Base-by-base conservation (phyloP, 768 basidiomycete genomes). In the Hydnum rufescens region DNA sequence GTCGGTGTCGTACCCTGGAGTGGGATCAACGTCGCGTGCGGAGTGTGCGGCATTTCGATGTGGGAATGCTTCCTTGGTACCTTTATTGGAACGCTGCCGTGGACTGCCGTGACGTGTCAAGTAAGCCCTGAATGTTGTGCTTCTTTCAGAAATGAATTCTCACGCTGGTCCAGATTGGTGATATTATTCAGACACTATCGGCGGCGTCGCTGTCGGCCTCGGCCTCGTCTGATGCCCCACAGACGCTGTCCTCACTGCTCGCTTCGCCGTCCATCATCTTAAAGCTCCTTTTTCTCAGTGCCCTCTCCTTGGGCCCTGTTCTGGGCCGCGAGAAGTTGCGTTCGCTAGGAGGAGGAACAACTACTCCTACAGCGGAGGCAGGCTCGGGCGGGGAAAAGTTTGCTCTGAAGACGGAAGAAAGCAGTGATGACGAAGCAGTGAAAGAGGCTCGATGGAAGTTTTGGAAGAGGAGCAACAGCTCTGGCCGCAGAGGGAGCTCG, bases 1-100 rank as follows among this genome's bases (percentile, higher is more conserved):
- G 76, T 93, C 60, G 92, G 92, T 19, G 77, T 96, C 52, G 87
- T 95, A 3, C 92, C 92, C 3, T 96, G 92, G 92, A 87, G 85
- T 53, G 89, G 87, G 54, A 88, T 96, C 71, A 96, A 96, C 64
- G 83, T 96, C 54, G 90, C 90, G 43, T 93, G 83, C 65, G 90
- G 90, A 50, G 87, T 93, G 26, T 85, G 83, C 59, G 82, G 83
- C 31, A 87, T 96, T 16, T 67, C 77, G 4, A 60, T 85, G 48
- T 62, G 68, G 53, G 82, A 88, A 63, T 88, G 85, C 60, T 70
- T 80, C 61, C 67, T 88, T 49, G 86, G 84, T 32, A 73, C 79
- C 4, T 87, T 89, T 67, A 85, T 89, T 52, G 86, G 86, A 1
- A 74, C 76, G 51, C 64, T 89, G 43, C 86, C 86, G 0, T 89